phyloP scores from a whole-genome alignment of 192 early-diverging fungal genomes.

The Entomortierella chlamydospora region DNA sequence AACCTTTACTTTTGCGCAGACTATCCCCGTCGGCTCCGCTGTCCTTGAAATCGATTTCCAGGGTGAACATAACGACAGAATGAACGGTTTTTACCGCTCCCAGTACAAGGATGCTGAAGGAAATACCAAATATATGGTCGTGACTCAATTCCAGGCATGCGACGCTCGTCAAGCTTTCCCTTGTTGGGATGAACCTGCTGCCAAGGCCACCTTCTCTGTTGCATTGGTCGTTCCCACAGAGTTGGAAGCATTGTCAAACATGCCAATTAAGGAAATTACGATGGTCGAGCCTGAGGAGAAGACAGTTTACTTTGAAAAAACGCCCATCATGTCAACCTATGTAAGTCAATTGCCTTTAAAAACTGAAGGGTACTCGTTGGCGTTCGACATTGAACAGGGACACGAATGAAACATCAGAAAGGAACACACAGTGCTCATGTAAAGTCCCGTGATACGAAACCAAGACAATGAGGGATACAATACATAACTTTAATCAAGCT shows the following conservation, averaged over 20 bases:
- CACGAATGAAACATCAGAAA: too few relatives aligned
- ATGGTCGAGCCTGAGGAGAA: slow-evolving; percentile 61
- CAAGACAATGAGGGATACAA: too few relatives aligned
- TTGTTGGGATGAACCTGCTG: slow-evolving; percentile 83
- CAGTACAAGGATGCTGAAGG: slow-evolving; percentile 69
- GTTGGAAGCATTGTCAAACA: slow-evolving; percentile 81
- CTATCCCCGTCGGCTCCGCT: slow-evolving; percentile 56
- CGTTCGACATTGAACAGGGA: too few relatives aligned
- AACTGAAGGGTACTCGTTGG: too few relatives aligned
- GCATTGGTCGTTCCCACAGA: slow-evolving; percentile 67
- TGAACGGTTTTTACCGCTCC: slow-evolving; percentile 88
- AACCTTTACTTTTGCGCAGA: slow-evolving; percentile 66
- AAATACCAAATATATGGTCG: slow-evolving; percentile 66
- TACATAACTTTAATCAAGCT: too few relatives aligned
- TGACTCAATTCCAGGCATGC: slow-evolving; percentile 86
- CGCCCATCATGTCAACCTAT: slow-evolving; percentile 88
- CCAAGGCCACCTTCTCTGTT: slow-evolving; percentile 84
- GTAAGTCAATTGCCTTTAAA: slow-evolving; percentile 48
- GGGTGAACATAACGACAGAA: slow-evolving; percentile 65
- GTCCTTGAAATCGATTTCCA: slow-evolving; percentile 40
- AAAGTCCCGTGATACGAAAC: too few relatives aligned
- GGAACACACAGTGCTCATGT: too few relatives aligned
- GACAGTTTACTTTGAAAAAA: slow-evolving; percentile 74
- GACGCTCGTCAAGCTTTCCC: slow-evolving; percentile 78
- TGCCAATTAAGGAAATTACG: slow-evolving; percentile 67